These are phyloP conservation scores for Chalciporus pseudorubinellus DNA, from an alignment of 768 basidiomycete genomes.

Conservation along the genomic window DNA sequence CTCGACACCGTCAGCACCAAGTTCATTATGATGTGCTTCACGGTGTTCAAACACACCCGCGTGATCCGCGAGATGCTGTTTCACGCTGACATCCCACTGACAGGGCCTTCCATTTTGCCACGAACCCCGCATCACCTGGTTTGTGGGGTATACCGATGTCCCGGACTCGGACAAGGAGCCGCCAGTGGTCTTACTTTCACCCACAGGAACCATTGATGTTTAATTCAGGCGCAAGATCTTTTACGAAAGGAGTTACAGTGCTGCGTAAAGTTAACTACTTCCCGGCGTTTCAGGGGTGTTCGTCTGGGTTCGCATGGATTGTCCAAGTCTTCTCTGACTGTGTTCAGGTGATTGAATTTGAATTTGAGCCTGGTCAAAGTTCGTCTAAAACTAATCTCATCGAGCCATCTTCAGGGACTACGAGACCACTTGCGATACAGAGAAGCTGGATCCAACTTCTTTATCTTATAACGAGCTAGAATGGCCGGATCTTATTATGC, in stretches of 20 bases:
- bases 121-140: no score
- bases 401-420: background rate
- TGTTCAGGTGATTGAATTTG: no score
- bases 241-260: background rate
- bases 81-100: no score
- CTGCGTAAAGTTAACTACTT: background rate
- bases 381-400: background rate
- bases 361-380: background rate
- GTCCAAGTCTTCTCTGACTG: no score
- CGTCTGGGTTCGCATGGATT: no score
- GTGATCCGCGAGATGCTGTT: no score
- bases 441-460: background rate
- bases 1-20: no score
- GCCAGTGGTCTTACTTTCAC: background rate
- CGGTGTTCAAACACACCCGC: no score
- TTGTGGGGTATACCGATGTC: background rate
- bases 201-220: background rate
- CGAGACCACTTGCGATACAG: background rate
- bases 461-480: background rate
- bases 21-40: no score
- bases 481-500: background rate
- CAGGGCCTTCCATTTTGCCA: no score
- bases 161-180: background rate
- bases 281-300: background rate
- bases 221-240: background rate